Base-by-base conservation (phyloP, 169 alveolate species). In the Eimeria sp. region DNA sequence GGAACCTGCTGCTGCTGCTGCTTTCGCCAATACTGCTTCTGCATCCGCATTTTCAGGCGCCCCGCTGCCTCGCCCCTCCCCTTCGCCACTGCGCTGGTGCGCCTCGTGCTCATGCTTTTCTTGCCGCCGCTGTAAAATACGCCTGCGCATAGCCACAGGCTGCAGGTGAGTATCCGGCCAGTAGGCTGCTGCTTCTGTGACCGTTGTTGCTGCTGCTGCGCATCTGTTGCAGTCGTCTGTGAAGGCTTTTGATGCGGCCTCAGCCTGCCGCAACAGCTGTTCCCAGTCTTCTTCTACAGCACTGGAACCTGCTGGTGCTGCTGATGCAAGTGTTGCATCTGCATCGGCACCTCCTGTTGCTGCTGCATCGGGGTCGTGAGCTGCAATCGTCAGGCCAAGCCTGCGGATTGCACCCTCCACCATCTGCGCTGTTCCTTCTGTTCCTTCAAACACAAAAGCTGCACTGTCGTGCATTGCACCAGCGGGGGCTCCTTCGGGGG, bases 161-260 rank as follows among this genome's bases (percentile, higher is more conserved):
- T 16, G 65, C 63, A 6, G 20, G 65, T 25, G 65, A n/a, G 16
- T 40, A 20, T 78, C 40, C 34, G 40, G 88, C 63, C 61, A 34
- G n/a, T 1, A 34, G 40, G 40, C 27, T 11, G 70, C n/a, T 78
- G 43, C 88, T 78, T 18, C 88, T n/a, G 20, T 20, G 22, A 47
- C 25, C 45, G 88, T 34, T 72, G 49, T 40, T 34, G n/a, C 90
- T 47, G 90, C 70, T 13, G 70, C 70, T 61, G n/a, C n/a, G 27
- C 70, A 61, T 61, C 70, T 49, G 90, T 18, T 18, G 72, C 90
- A 82, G 9, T 82, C 90, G 9, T 25, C 25, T 2, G 72, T 47
- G 47, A 82, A 82, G 25, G 90, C 90, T 49, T 54, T 82, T 11
- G 90, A 82, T 4, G 67, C 67, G 13, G 72, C 73, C 73, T 82